Percentiles rank a stretch among this genome's conserved stretches.
These are phyloP conservation scores for Sequoiadendron giganteum DNA, from an alignment of 75 land plant species.

Conservation along the genomic window DNA sequence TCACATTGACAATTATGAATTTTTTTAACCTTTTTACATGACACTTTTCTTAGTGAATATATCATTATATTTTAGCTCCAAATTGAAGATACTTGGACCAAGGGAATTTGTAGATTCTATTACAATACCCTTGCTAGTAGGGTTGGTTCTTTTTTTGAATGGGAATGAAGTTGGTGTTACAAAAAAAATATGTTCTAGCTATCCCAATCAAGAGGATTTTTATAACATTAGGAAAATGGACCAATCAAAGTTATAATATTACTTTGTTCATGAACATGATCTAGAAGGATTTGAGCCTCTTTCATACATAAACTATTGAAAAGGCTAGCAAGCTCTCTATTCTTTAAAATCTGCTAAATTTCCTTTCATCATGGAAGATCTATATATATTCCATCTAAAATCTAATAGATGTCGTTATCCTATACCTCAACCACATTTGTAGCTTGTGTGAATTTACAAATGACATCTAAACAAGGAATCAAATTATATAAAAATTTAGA, in stretches of 20 bases:
- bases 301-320: background rate
- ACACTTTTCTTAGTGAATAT: slow-evolving; percentile 55
- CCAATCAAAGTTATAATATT: slow-evolving; percentile 16
- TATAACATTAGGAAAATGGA: slow-evolving; percentile 33
- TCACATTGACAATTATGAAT: slow-evolving; percentile 46
- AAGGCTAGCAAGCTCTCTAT: too few species aligned
- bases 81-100: slow-evolving; percentile 54
- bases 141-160: slow-evolving; percentile 75
- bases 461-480: too few species aligned
- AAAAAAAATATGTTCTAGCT: slow-evolving; percentile 70
- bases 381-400: too few species aligned
- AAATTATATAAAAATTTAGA: too few species aligned
- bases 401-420: too few species aligned
- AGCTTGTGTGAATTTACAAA: too few species aligned
- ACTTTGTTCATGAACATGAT: slow-evolving; percentile 11
- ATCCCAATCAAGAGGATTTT: slow-evolving; percentile 42
- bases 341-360: too few species aligned
- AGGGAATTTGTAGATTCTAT: slow-evolving; percentile 64
- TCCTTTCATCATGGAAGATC: too few species aligned
- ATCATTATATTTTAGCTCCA: slow-evolving; percentile 36
- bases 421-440: too few species aligned
- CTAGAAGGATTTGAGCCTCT: slow-evolving; percentile 13
- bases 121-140: slow-evolving; percentile 56
- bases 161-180: slow-evolving; percentile 86
- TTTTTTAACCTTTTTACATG: slow-evolving; percentile 26